Percentiles rank a stretch among this genome's conserved stretches.
Conservation (phyloP, 2,329 filamentous ascomycete species). For the Penicillium fuscoglaucum region DNA sequence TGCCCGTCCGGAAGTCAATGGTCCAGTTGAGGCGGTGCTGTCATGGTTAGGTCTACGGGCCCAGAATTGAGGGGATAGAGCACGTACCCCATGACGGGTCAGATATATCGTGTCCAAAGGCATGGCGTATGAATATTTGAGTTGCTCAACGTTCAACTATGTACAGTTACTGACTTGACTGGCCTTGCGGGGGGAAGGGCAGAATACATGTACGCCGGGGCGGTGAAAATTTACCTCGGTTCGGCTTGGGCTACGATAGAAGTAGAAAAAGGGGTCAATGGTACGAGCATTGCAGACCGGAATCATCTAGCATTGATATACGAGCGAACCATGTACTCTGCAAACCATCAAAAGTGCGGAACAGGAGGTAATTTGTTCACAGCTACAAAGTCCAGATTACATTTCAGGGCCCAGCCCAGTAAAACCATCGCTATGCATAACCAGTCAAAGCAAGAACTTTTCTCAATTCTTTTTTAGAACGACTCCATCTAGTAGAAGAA, state of each 20-base stretch:
- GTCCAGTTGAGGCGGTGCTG: conserved; percentile 91
- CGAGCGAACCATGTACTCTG: conserved; percentile 27
- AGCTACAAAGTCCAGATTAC: conserved; percentile 27
- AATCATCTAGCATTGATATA: conserved; percentile 25
- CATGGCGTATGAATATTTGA: conserved; percentile 47
- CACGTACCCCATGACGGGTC: conserved; percentile 70
- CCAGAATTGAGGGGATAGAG: neutral
- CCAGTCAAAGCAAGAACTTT: conserved; percentile 33
- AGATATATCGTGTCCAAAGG: conserved; percentile 72
- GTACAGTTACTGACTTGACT: neutral
- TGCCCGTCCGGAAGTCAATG: conserved; percentile 76
- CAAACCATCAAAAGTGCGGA: conserved; percentile 21
- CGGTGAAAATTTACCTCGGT: conserved; percentile 5
- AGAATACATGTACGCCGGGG: conserved; percentile 8
- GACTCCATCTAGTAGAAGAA: conserved; percentile 85
- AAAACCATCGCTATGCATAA: conserved; percentile 20
- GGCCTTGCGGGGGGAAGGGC: conserved; percentile 24
- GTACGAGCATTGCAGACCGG: conserved; percentile 16
- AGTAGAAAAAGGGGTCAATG: neutral
- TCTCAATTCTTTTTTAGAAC: conserved; percentile 26
- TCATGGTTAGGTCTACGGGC: neutral
- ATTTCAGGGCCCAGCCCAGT: conserved; percentile 28
- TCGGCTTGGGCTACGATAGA: neutral
- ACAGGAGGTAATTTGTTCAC: conserved; percentile 20
- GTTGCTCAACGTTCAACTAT: conserved; percentile 6